Evolutionary conservation across 345 rosid species (phyloP).

Genomic region (Stellera chamaejasme): DNA sequence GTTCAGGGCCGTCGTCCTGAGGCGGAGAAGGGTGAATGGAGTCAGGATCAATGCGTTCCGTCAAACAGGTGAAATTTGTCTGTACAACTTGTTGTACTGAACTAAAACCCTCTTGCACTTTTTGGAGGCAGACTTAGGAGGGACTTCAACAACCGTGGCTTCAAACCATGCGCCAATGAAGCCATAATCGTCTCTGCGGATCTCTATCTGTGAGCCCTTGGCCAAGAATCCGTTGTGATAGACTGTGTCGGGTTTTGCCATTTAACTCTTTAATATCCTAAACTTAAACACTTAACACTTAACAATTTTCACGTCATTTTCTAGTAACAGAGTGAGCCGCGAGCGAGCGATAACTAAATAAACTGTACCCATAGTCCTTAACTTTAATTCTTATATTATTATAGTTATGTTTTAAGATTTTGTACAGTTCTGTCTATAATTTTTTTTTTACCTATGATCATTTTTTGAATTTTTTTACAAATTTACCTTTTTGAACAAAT

Average conservation of each 20-base stretch:
- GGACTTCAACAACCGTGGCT: constrained; percentile 33
- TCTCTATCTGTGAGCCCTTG: constrained; percentile 36
- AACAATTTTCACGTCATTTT: too few relatives aligned
- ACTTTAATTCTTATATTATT: too few relatives aligned
- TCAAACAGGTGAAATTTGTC: constrained; percentile 23
- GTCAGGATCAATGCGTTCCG: constrained; percentile 29
- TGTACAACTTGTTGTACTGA: constrained; percentile 31
- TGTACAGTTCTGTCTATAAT: too few relatives aligned
- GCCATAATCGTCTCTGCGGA: constrained; percentile 45
- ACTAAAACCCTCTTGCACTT: constrained; percentile 26
- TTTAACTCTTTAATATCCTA: too few relatives aligned
- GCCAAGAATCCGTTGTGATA: neutral
- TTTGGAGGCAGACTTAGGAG: constrained; percentile 21
- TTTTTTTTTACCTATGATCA: too few relatives aligned
- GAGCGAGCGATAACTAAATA: too few relatives aligned
- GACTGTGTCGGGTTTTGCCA: constrained; percentile 16
- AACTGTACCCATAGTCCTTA: too few relatives aligned
- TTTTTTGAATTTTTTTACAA: too few relatives aligned
- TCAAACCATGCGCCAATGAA: constrained; percentile 44
- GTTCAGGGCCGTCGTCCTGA: neutral
- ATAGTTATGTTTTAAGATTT: too few relatives aligned
- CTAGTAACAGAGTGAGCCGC: too few relatives aligned
- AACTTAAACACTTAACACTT: too few relatives aligned
- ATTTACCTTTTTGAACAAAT: too few relatives aligned
- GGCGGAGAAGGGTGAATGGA: constrained; percentile 50